phyloP scores from a whole-genome alignment of 768 basidiomycete genomes.

The Leccinum rimulosum region DNA sequence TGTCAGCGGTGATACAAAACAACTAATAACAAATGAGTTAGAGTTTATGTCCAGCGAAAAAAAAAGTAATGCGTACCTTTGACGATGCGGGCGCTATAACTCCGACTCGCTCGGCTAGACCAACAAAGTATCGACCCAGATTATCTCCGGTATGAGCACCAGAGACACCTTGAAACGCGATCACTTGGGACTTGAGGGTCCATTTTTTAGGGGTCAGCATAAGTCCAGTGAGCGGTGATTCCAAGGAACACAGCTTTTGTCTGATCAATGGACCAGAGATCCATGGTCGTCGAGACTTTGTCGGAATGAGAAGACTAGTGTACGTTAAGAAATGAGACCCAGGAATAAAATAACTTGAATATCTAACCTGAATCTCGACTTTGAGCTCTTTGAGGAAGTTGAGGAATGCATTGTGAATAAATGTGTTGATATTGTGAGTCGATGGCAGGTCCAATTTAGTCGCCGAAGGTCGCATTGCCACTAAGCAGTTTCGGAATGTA shows the following conservation, averaged over 20 bases:
- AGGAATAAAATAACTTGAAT: not conserved
- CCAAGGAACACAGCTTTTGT: not conserved
- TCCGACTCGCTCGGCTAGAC: not conserved
- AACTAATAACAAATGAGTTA: no score
- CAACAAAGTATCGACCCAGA: not conserved
- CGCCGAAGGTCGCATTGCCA: rapidly evolving
- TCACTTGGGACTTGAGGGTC: not conserved
- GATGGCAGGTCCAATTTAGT: not conserved
- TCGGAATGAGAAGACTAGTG: not conserved
- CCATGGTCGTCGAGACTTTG: not conserved
- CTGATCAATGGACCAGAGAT: not conserved
- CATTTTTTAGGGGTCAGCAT: not conserved
- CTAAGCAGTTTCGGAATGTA: not conserved
- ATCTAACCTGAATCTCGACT: not conserved
- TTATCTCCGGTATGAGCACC: not conserved
- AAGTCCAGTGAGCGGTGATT: not conserved
- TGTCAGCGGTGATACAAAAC: no score
- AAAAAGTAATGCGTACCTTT: no score
- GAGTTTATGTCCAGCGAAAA: no score
- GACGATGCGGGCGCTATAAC: not conserved
- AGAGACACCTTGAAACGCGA: not conserved
- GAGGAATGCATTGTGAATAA: not conserved
- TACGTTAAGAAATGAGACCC: no score
- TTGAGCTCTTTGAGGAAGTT: not conserved
- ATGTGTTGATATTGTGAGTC: not conserved